Conservation (phyloP, 176 grass and related monocot genomes). For the Oryza australiensis region DNA sequence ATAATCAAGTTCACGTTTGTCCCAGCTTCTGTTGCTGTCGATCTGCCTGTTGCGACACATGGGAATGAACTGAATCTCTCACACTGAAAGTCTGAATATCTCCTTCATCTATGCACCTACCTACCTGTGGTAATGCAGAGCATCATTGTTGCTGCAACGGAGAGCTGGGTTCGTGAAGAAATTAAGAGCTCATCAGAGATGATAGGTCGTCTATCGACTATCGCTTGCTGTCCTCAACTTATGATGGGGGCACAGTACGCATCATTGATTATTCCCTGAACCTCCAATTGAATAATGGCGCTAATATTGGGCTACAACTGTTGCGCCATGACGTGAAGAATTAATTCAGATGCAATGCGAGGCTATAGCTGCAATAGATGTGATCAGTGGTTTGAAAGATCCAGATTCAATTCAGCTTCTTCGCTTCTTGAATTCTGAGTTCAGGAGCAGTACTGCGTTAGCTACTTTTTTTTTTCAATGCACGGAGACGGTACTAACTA, state of each 20-base stretch:
- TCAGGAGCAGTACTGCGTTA: neutral
- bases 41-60: conserved; percentile 48
- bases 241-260: conserved; percentile 12
- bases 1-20: conserved; percentile 7
- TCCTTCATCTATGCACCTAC: conserved; percentile 3
- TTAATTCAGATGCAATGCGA: neutral
- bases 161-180: neutral
- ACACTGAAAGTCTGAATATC: neutral
- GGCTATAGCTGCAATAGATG: neutral
- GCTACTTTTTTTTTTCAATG: neutral
- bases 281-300: neutral
- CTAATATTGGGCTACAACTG: neutral
- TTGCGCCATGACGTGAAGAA: neutral
- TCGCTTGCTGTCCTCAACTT: conserved; percentile 28
- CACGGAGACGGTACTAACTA: neutral
- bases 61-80: conserved; percentile 3
- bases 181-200: conserved; percentile 15
- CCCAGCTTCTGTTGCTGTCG: conserved; percentile 21
- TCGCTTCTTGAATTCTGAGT: neutral
- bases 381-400: neutral
- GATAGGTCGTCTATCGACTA: neutral
- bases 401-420: conserved; percentile 9
- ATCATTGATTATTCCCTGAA: conserved; percentile 29
- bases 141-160: neutral
- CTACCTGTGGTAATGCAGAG: neutral